phyloP scores from a whole-genome alignment of 2,329 filamentous ascomycete genomes.

The Cercospora zeina region DNA sequence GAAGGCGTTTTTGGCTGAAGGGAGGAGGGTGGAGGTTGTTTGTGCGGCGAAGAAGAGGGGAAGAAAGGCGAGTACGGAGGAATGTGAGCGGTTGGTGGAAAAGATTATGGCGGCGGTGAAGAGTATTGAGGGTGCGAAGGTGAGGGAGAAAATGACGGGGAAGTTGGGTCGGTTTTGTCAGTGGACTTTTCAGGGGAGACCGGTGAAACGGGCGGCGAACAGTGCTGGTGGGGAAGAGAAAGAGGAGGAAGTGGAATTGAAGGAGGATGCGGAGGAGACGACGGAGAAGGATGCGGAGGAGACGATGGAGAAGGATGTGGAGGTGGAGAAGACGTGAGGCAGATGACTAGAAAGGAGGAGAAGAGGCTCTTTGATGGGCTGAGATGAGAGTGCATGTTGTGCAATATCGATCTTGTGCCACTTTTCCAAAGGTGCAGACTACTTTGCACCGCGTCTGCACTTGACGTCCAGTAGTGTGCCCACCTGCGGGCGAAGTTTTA shows the following conservation, averaged over 20 bases:
- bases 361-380: not conserved
- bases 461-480: no score
- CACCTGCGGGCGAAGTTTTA: no score
- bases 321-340: not conserved
- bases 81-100: conserved; percentile 61
- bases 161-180: conserved; percentile 48
- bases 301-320: no score
- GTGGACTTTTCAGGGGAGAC: conserved; percentile 49
- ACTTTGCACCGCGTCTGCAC: no score
- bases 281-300: not conserved
- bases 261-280: no score
- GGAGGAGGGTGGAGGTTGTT: conserved; percentile 71
- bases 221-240: not conserved
- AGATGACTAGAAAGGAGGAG: not conserved
- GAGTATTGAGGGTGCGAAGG: conserved; percentile 48
- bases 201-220: conserved; percentile 2
- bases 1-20: conserved; percentile 69
- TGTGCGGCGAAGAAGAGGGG: conserved; percentile 67
- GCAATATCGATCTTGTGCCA: not conserved
- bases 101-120: conserved; percentile 50
- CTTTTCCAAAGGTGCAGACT: no score
- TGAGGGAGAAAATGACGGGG: conserved; percentile 52
- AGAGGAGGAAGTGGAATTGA: not conserved
- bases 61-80: conserved; percentile 59
- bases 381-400: not conserved